Evolutionary conservation across 1,284 basidiomycete genomes (phyloP).

Genomic region (Coniophora puteana): DNA sequence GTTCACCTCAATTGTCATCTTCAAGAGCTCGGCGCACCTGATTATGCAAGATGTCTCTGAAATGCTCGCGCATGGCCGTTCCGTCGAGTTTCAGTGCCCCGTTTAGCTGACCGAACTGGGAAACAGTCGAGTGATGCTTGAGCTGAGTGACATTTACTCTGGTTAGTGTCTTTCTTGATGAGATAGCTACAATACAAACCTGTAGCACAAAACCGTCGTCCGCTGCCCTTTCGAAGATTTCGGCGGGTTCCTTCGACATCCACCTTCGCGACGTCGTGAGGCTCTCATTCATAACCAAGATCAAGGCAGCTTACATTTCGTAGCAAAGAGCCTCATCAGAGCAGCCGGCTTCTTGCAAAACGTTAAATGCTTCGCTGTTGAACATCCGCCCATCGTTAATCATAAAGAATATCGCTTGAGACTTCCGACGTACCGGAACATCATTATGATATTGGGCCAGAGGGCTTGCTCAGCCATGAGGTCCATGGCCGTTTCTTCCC

Average conservation of each 20-base stretch:
- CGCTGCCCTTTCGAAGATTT: slow-evolving; percentile 64
- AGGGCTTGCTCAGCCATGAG: slow-evolving; percentile 63
- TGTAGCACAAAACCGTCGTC: slow-evolving; percentile 63
- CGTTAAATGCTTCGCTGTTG: slow-evolving; percentile 56
- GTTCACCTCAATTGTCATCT: neutral
- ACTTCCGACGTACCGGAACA: slow-evolving; percentile 42
- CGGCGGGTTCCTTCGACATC: slow-evolving; percentile 73
- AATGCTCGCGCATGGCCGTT: slow-evolving; percentile 42
- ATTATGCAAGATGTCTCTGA: slow-evolving; percentile 56
- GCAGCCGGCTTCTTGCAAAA: slow-evolving; percentile 62
- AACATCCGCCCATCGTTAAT: too few species aligned
- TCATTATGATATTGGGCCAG: slow-evolving; percentile 65
- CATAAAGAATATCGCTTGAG: neutral
- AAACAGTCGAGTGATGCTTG: slow-evolving; percentile 59
- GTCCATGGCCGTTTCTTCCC: slow-evolving; percentile 67
- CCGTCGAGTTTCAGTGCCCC: slow-evolving; percentile 57
- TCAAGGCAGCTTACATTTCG: slow-evolving; percentile 46
- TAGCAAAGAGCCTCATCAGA: slow-evolving; percentile 67
- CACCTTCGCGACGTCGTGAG: slow-evolving; percentile 39
- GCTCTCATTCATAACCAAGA: slow-evolving; percentile 2
- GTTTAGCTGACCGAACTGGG: slow-evolving; percentile 59
- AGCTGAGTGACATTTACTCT: slow-evolving; percentile 32
- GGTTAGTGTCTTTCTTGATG: neutral
- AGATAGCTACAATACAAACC: slow-evolving; percentile 22
- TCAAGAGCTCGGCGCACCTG: slow-evolving; percentile 32